Evolutionary conservation across 1,139 yeast species (phyloP).

Genomic region (Pichia sp.): DNA sequence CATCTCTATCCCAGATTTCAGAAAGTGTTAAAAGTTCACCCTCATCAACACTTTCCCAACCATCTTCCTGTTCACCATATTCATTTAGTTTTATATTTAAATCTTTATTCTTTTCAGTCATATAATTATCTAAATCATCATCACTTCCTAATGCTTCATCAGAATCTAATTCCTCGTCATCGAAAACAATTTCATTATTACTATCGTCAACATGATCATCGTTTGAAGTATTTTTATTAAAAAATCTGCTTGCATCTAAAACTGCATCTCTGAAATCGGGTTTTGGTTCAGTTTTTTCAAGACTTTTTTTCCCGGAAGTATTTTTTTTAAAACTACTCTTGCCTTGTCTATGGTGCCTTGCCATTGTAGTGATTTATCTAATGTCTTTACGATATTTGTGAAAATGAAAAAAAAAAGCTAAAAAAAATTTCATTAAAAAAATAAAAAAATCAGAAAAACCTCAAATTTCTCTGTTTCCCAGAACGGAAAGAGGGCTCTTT

Average conservation of each 20-base stretch:
- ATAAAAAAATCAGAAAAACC: neutral
- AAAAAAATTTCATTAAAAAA: neutral
- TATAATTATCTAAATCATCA: constrained; percentile 60
- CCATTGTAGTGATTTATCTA: constrained; percentile 3
- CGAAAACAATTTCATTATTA: constrained; percentile 34
- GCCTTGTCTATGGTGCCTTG: neutral
- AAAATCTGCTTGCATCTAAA: constrained; percentile 28
- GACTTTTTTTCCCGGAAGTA: constrained; percentile 10
- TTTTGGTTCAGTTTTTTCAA: constrained; percentile 14
- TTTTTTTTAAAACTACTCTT: neutral
- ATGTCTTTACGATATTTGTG: no score
- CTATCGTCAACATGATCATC: constrained; percentile 20
- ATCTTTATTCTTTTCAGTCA: constrained; percentile 21
- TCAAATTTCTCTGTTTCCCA: neutral
- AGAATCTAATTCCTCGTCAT: constrained; percentile 68
- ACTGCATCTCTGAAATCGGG: constrained; percentile 30
- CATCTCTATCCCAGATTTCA: constrained; percentile 86
- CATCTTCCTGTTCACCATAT: constrained; percentile 39
- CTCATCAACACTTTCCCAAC: constrained; percentile 57
- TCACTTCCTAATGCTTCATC: constrained; percentile 75
- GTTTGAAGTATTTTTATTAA: constrained; percentile 21
- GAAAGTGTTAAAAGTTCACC: constrained; percentile 67
- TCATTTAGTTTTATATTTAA: constrained; percentile 26
- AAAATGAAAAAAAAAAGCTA: neutral
- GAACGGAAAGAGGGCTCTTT: neutral